Base-by-base conservation (phyloP, 805 yeast genomes). In the Saccharomycopsis babjevae region DNA sequence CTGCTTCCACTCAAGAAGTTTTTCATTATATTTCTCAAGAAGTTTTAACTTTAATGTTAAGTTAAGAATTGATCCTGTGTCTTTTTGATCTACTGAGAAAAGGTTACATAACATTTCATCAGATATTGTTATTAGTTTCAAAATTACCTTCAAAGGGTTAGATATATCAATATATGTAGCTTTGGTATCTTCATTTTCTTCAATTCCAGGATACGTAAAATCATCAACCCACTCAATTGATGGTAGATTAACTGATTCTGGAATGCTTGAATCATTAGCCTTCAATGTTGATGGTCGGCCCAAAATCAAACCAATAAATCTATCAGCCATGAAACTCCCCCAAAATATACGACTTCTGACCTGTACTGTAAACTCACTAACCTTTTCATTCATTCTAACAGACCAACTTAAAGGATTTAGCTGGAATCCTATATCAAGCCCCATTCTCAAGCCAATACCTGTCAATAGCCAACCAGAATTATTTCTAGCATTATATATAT, bases 261-360 rank as follows among this genome's bases (percentile, higher is more conserved):
- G 83, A 16, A 84, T 81, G 0, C 86, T 78, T 0, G 88, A 81
- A 65, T 84, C 84, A 55, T 79, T 75, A 57, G 80, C 74, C 66
- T 82, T 80, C 58, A 84, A 69, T 1, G 79, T 71, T 0, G 85
- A 78, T 0, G 86, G 85, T 57, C 87, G 71, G 3, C 89, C 89
- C 56, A 83, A 70, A 57, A 83, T 73, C 42, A 83, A 71, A 67
- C 85, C 79, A 40, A 83, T 81, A 66, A 83, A 80, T 67, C 83
- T 86, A 68, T 84, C 89, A 2, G 85, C 85, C 61, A 83, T 73
- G 68, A 79, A 84, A 58, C 84, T 78, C 3, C 88, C 88, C 89
- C 89, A 84, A 68, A 81, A 82, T 11, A 84, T 80, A 62, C 89
- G 72, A 56, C 83, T 77, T 60, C 86, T 74, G 59, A 84, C 82